Base-by-base conservation (phyloP, 495 filamentous ascomycete species). In the Podospora sp. region DNA sequence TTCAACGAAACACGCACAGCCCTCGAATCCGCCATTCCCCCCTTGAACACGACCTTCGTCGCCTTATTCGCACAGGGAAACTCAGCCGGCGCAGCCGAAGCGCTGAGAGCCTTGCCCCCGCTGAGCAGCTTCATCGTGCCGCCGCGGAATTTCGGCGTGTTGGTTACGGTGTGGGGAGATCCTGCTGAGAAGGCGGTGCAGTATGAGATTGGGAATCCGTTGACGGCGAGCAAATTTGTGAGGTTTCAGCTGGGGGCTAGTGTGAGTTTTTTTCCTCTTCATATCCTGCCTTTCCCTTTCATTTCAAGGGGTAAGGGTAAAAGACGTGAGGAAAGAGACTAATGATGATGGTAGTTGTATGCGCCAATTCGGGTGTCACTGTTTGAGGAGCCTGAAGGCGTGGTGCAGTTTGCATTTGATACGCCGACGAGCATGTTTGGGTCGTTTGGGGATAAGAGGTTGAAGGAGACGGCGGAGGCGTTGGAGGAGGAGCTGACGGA, bases 131-230 rank as follows among this genome's bases (percentile, higher is more conserved):
- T 62, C 20, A 62, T 53, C 26, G 20, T 35, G 49, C 46, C 49
- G 22, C 49, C 62, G 24, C 24, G 62, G 22, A 24, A 64, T 46
- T 53, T 64, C 20, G 62, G 62, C 2, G 7, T 33, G 24, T 26
- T 64, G 12, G 40, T 35, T 20, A 33, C 22, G 5, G 33, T 64
- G n/a, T 64, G 29, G 16, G 9, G n/a, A 18, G 29, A 55, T 6
- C 18, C 22, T 11, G 62, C 46, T 21, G 11, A 64, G 26, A 53
- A 24, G 22, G 62, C 62, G 50, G 20, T 64, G 22, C 49, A 64
- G 62, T 64, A 63, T 46, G 61, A 63, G 14, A 63, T 63, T 63
- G 61, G 61, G 49, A 63, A 63, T 49, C 61, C 61, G 49, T 63
- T 53, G 18, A 63, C 61, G 61, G 61, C 61, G 11, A 49, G 27